These are phyloP conservation scores for Pseudocercospora pini-densiflorae DNA, from an alignment of 2,329 filamentous ascomycete species.

Conservation along the genomic window DNA sequence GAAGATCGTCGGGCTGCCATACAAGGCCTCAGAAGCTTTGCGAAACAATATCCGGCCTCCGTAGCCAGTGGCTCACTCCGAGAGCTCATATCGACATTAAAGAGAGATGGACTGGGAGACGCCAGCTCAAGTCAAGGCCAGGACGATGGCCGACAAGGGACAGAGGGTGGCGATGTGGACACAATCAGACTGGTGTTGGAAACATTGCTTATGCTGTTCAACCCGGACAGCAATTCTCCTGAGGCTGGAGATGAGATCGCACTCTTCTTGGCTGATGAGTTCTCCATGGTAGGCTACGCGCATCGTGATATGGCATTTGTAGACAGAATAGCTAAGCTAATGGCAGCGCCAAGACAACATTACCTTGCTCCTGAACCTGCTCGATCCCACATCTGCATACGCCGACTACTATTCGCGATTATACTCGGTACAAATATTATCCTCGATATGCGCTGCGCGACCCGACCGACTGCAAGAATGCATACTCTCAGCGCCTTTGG, in stretches of 20 bases:
- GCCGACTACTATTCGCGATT: constrained; percentile 66
- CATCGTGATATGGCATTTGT: not conserved
- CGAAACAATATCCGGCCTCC: constrained; percentile 93
- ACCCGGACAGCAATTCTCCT: constrained; percentile 66
- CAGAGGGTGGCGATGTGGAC: constrained; percentile 72
- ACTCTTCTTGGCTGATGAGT: constrained; percentile 95
- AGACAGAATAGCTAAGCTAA: constrained; percentile 53
- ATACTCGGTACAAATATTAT: constrained; percentile 87
- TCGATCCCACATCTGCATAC: constrained; percentile 88
- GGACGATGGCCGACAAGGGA: constrained; percentile 57
- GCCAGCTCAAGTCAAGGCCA: constrained; percentile 26
- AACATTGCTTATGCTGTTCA: constrained; percentile 92
- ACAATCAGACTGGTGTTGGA: constrained; percentile 95
- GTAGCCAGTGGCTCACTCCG: constrained; percentile 92
- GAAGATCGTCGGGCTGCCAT: constrained; percentile 95
- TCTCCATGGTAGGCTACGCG: constrained; percentile 73
- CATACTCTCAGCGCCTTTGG: constrained; percentile 84
- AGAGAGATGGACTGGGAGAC: constrained; percentile 66
- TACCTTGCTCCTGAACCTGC: constrained; percentile 82
- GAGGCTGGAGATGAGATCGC: constrained; percentile 97
- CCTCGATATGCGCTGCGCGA: constrained; percentile 81
- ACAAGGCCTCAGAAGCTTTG: constrained; percentile 89
- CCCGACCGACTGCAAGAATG: constrained; percentile 94
- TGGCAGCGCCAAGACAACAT: constrained; percentile 90
- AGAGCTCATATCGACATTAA: constrained; percentile 81